phyloP scores from a whole-genome alignment of 129 eudicot genomes.

The Pseudognaphalium luteoalbum region DNA sequence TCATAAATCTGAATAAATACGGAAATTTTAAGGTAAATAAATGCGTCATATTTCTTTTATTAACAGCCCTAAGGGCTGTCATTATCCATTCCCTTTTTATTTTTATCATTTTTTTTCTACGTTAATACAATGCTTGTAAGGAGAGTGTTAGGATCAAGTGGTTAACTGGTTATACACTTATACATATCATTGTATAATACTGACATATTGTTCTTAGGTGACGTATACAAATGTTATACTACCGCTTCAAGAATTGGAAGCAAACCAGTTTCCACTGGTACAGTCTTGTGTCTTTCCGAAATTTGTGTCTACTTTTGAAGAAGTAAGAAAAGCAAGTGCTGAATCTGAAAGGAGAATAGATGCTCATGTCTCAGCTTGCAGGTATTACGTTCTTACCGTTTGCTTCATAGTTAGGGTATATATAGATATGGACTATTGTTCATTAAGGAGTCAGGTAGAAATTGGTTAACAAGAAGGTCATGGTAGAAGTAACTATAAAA shows the following conservation, averaged over 20 bases:
- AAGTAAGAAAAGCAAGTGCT: slow-evolving; percentile 80
- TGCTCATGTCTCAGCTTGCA: slow-evolving; percentile 66
- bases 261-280: slow-evolving; percentile 70
- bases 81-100: too few species aligned
- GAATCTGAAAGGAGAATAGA: slow-evolving; percentile 88
- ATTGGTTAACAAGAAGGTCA: background rate
- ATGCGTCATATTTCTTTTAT: too few species aligned
- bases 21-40: too few species aligned
- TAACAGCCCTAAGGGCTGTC: too few species aligned
- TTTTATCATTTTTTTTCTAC: too few species aligned
- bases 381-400: slow-evolving; percentile 43
- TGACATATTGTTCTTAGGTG: slow-evolving; percentile 36
- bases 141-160: background rate
- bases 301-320: slow-evolving; percentile 70
- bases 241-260: slow-evolving; percentile 80
- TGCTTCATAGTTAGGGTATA: slow-evolving; percentile 4
- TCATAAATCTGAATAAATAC: too few species aligned
- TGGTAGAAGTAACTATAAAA: background rate
- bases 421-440: background rate
- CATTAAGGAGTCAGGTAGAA: background rate
- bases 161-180: background rate
- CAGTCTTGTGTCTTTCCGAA: slow-evolving; percentile 93
- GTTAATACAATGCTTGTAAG: background rate
- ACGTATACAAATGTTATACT: slow-evolving; percentile 59
- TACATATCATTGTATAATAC: too few species aligned